phyloP scores from a whole-genome alignment of 176 grass and related monocot species.

The Carex cristatella region DNA sequence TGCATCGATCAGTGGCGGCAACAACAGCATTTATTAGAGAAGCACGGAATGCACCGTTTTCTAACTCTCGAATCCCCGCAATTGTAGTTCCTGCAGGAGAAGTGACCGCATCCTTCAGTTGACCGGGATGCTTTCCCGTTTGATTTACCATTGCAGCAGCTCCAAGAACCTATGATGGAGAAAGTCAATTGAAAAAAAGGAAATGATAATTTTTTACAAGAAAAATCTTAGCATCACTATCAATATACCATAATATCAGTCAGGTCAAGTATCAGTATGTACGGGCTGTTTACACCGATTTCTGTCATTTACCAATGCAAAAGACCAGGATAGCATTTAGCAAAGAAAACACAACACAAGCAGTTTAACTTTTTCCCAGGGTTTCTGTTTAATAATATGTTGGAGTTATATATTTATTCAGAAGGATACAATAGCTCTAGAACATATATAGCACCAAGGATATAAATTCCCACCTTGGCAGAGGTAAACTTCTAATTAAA shows the following conservation, averaged over 20 bases:
- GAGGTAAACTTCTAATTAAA: not conserved
- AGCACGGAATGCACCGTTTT: slow-evolving; percentile 77
- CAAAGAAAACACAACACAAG: not conserved
- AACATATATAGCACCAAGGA: not conserved
- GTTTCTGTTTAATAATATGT: not conserved
- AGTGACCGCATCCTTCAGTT: slow-evolving; percentile 92
- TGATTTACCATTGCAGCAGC: slow-evolving; percentile 90
- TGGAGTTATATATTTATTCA: not conserved
- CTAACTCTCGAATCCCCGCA: slow-evolving; percentile 78
- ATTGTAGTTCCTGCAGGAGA: slow-evolving; percentile 99
- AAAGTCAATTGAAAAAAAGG: not conserved
- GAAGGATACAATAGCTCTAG: not conserved
- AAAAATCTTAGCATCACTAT: not conserved
- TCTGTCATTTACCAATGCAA: not conserved
- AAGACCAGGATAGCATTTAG: not conserved
- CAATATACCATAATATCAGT: not conserved
- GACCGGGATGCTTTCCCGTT: slow-evolving; percentile 79
- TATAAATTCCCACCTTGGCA: not conserved
- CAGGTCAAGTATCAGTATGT: not conserved
- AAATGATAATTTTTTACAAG: not conserved
- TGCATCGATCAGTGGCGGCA: slow-evolving; percentile 78
- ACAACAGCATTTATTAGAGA: slow-evolving; percentile 82
- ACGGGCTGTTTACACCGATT: not conserved
- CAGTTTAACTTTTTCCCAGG: not conserved
- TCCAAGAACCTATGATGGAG: slow-evolving; percentile 62